Conservation (phyloP, 495 filamentous ascomycete species). For the Usnea hakonensis region DNA sequence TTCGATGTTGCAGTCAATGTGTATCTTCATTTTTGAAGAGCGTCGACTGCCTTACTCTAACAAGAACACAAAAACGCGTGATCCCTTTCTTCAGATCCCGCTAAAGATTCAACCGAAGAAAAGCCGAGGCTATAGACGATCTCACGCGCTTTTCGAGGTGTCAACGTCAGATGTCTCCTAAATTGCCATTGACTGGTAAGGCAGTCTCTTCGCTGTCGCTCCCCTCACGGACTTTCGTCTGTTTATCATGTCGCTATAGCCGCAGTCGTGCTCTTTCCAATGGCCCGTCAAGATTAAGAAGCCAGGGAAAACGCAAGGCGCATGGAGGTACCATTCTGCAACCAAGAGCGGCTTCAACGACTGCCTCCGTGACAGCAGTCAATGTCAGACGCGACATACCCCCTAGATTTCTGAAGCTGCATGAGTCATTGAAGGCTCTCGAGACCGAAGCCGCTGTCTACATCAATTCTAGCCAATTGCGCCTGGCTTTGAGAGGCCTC, state of each 20-base stretch:
- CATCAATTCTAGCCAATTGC: slow-evolving; percentile 67
- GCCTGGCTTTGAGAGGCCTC: slow-evolving; percentile 71
- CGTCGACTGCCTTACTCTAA: too few relatives aligned
- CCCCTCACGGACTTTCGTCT: slow-evolving; percentile 1
- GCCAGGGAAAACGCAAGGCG: background rate
- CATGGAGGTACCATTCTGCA: background rate
- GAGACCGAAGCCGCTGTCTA: slow-evolving; percentile 54
- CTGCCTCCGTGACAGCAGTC: slow-evolving; percentile 25
- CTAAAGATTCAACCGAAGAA: background rate
- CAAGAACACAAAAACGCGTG: too few relatives aligned
- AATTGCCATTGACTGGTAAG: background rate
- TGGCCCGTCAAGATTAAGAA: background rate
- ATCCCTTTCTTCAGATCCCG: too few relatives aligned
- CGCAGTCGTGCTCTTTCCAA: background rate
- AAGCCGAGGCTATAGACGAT: background rate
- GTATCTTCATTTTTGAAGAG: too few relatives aligned
- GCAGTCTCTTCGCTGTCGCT: background rate
- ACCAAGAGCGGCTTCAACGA: slow-evolving; percentile 20
- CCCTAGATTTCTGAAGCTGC: slow-evolving; percentile 40
- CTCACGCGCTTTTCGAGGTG: background rate
- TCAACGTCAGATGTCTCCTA: slow-evolving; percentile 8
- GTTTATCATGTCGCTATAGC: background rate
- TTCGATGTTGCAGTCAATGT: too few relatives aligned
- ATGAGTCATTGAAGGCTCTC: slow-evolving; percentile 54
- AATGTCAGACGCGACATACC: slow-evolving; percentile 23